A percentile compares a stretch with the other conserved stretches of the same genome.
These are phyloP conservation scores for Aspergillus sclerotioniger DNA, from an alignment of 495 filamentous ascomycete genomes.

Conservation along the genomic window DNA sequence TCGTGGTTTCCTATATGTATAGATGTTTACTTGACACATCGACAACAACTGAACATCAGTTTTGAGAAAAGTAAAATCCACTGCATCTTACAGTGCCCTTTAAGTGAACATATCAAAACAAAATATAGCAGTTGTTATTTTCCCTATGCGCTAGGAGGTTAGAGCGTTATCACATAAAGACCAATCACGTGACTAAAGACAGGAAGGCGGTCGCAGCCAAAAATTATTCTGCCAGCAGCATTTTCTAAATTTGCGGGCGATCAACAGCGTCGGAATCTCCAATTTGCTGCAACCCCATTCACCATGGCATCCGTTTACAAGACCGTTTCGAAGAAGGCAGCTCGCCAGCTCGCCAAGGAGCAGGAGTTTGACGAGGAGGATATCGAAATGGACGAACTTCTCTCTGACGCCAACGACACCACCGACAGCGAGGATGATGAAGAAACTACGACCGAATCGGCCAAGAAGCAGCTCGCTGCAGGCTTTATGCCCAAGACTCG, in stretches of 20 bases:
- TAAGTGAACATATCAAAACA: too few species aligned
- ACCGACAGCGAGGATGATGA: slow-evolving; percentile 50
- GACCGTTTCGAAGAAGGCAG: slow-evolving; percentile 68
- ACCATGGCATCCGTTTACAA: slow-evolving; percentile 95
- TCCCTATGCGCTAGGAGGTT: too few species aligned
- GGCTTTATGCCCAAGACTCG: slow-evolving; percentile 58
- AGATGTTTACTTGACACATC: too few species aligned
- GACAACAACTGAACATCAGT: too few species aligned
- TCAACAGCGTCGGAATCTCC: slow-evolving; percentile 12
- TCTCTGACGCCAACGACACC: slow-evolving; percentile 42
- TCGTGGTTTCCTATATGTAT: too few species aligned
- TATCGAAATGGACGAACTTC: slow-evolving; percentile 41
- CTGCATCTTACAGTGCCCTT: too few species aligned
- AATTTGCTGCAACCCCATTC: slow-evolving; percentile 10
- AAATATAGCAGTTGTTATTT: too few species aligned
- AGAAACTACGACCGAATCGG: slow-evolving; percentile 30
- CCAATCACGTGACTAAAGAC: slow-evolving; percentile 24
- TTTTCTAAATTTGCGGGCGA: slow-evolving; percentile 27
- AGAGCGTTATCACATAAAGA: too few species aligned
- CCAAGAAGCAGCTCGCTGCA: slow-evolving; percentile 42
- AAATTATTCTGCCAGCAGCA: slow-evolving; percentile 46
- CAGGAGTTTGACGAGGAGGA: slow-evolving; percentile 39
- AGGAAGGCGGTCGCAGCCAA: slow-evolving; percentile 31
- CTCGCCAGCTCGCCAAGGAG: slow-evolving; percentile 28
- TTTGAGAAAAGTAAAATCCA: too few species aligned